Evolutionary conservation across 169 alveolate species (phyloP), one percentile per base, ranked within the genome.

Genomic region (Plasmodium cynomolgi): DNA sequence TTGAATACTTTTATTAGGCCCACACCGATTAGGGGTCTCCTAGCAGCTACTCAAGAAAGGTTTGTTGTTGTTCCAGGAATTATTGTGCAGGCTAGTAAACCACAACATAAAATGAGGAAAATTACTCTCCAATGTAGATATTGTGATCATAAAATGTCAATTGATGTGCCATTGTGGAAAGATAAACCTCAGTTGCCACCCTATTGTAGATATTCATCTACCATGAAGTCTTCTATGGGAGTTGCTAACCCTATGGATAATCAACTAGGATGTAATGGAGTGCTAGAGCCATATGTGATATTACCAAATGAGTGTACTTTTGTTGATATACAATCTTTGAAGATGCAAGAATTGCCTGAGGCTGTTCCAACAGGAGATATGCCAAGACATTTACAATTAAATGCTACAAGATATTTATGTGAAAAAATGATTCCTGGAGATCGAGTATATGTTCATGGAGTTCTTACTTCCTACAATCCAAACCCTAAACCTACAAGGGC

Each of bases 261-360:
- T 77, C 97, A 96, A 68, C 62, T 96, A 80, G 97, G 97, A 31
- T 96, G 97, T 68, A 88, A 81, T 62, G 93, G 95, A 13, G 96
- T 79, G 17, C 58, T 91, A 77, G 96, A 99, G 91, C 98, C 99
- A 0, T 99, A 98, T 95, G 97, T 97, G 3, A 96, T 99, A 15
- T 96, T 98, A 8, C 98, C 99, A 17, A 99, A 98, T 85, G 99
- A 99, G 83, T 99, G 99, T 93, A 97, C 97, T 17, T 99, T 96
- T 94, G 98, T 98, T 37, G 99, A 99, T 94, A 98, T 98, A 37
- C 99, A 99, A 97, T 96, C 97, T 2, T 95, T 99, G 68, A 99
- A 99, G 96, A 95, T 99, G 75, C 99, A 99, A 94, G 99, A 99
- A 94, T 97, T 99, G 23, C 99, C 99, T n/a, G 99, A 99, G 95